Evolutionary conservation across 208 protist species (phyloP), one percentile per base, ranked within the genome.

Genomic region (Trypanosoma cruzi): DNA sequence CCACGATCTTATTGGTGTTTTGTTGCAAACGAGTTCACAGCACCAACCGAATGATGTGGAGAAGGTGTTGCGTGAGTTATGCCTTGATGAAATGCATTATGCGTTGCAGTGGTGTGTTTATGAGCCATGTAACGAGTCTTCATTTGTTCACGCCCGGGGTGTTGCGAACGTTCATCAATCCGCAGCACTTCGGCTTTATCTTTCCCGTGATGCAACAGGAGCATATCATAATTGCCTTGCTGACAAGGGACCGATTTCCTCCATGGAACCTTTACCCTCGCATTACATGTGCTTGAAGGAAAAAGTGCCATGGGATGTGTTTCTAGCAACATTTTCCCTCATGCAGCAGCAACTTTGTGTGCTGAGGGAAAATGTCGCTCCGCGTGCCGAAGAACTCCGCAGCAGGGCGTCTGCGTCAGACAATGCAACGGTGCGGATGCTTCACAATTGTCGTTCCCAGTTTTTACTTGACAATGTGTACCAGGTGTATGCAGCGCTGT

Each of bases 121-220:
- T 40, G 74, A 90, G 37, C 84, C 85, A n/a, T 82, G 76, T 26
- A 95, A 95, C 74, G 89, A 95, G 72, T 84, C 77, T 31, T 72
- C 86, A 28, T 84, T 80, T 68, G 73, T 83, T 14, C 85, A 95
- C 74, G 74, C 85, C 1, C 80, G 84, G 34, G 73, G 64, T 40
- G 52, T 92, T 26, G 77, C 82, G 0, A 56, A 60, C 6, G 55
- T 92, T 2, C 82, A 80, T 44, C 89, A 92, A 58, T 68, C 68
- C 18, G 48, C 78, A 3, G 28, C 62, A 11, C 49, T 86, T 56
- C 73, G 80, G 0, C 14, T 77, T 54, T 62, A 29, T 37, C 48
- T 60, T 28, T 79, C 29, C 63, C 42, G 20, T 24, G 40, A 68
- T 32, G 16, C 61, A 28, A 4, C 24, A 7, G 42, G n/a, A 24